Evolutionary conservation across 208 protist species (phyloP), one percentile per base, ranked within the genome.

Genomic region (Herpetomonas tarakana): DNA sequence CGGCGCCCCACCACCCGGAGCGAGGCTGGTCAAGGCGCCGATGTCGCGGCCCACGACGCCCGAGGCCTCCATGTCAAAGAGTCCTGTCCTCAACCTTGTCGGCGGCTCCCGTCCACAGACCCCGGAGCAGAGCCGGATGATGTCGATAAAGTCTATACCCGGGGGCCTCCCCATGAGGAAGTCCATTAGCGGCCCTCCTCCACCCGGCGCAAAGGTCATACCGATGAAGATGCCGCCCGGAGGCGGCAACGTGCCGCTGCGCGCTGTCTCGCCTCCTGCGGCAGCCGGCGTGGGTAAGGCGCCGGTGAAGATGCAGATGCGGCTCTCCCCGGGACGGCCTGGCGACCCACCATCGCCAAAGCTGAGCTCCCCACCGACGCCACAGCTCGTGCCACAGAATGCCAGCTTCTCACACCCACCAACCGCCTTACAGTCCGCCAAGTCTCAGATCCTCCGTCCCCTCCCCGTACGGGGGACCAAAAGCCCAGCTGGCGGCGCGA

Each of bases 1-100:
- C 35, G 81, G 71, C 0, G 67, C 81, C 0, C 81, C 78, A 16
- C 74, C 79, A 19, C 69, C 71, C 9, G 75, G 70, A 1, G 29
- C 58, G 14, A 51, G 62, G 31, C 30, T 58, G 41, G 44, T 71
- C 22, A 29, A 62, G 39, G 55, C 39, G 9, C 30, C 62, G 16
- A 52, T 22, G 18, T 56, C 44, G 28, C 60, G 60, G 25, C 56
- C 44, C 11, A 41, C 53, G 29, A 58, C 61, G 21, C 67, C 67
- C 24, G 55, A 46, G 26, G 51, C 4, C 16, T 65, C 60, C 19
- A 47, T 52, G 47, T 49, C 66, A 35, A 73, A 62, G 14, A 59
- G 53, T 18, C 67, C 65, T 0, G 66, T 67, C 61, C 30, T 1
- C 27, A 73, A 55, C 51, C 55, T 68, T 24, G 53, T 50, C 21